Evolutionary conservation across 768 basidiomycete genomes (phyloP).

Genomic region (Clavulina sp.): DNA sequence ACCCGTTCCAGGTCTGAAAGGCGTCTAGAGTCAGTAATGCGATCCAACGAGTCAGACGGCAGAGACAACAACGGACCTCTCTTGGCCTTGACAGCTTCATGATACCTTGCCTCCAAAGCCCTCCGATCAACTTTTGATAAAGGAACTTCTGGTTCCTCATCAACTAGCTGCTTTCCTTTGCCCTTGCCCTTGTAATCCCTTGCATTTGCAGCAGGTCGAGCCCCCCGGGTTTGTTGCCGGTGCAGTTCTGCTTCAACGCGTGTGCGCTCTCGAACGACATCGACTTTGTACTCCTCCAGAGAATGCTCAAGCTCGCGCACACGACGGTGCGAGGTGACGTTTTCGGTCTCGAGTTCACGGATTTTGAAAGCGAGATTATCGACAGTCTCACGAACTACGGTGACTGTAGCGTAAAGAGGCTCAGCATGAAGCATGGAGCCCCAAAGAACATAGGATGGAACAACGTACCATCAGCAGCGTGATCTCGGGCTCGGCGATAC

Average conservation of each 20-base stretch:
- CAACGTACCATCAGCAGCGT: not conserved
- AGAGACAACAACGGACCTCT: slow-evolving; percentile 36
- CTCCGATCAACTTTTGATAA: slow-evolving; percentile 16
- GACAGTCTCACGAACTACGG: slow-evolving; percentile 30
- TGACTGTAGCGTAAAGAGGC: not conserved
- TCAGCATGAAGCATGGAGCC: not conserved
- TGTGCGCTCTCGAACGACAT: slow-evolving; percentile 53
- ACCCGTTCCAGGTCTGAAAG: slow-evolving; percentile 47
- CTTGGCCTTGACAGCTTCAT: slow-evolving; percentile 72
- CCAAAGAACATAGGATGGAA: not conserved
- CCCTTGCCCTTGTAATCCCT: slow-evolving; percentile 6
- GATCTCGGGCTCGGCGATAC: not conserved
- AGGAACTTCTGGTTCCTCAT: slow-evolving; percentile 8
- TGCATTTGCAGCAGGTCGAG: not conserved
- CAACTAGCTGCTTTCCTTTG: not conserved
- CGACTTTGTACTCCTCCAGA: slow-evolving; percentile 66
- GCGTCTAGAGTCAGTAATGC: slow-evolving; percentile 23
- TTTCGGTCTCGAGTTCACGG: slow-evolving; percentile 61
- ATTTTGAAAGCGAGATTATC: slow-evolving; percentile 29
- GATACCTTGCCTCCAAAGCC: slow-evolving; percentile 31
- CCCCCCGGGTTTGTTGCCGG: slow-evolving; percentile 15
- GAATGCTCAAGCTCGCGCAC: slow-evolving; percentile 81
- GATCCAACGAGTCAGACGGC: slow-evolving; percentile 3
- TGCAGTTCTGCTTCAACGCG: slow-evolving; percentile 35
- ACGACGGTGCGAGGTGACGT: slow-evolving; percentile 58